Base-by-base conservation (phyloP, 805 yeast genomes). In the Teunomyces kruisii region DNA sequence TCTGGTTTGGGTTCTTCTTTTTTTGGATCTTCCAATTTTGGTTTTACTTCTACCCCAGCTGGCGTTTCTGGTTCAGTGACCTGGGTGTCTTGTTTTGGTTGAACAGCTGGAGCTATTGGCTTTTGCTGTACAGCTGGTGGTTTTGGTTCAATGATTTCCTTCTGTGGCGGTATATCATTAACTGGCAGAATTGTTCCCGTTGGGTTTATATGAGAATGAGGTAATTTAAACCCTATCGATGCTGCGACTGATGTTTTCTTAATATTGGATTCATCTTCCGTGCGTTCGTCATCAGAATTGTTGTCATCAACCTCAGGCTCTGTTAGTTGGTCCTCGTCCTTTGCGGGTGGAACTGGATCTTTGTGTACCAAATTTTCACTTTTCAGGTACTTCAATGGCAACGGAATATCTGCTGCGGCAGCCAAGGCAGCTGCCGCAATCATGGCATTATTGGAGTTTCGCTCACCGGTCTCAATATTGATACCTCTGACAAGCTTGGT, bases 401-500 rank as follows among this genome's bases (percentile, higher is more conserved):
- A 59, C 1, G 94, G 94, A 10, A 81, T 76, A 10, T 83, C 87
- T 2, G 91, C 91, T 0, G 92, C 94, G 0, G 87, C 88, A 3
- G 90, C 89, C 41, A 86, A 68, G 0, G 92, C 92, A 7, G 91
- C 92, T 1, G 94, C 94, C 0, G 92, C 94, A 7, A 86, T 84
- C 54, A 76, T 74, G 0, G 87, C 88, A 54, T 81, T 78, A 40
- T 65, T 66, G 27, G 55, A 62, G 42, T 61, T 67, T 36, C 72
- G 45, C 45, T 61, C 61, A 1, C 70, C 68, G 12, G 65, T 61
- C 47, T 59, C 61, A 24, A 61, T 55, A 47, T 64, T 65, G 39
- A 65, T 67, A 0, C 75, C 76, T 26, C 74, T 56, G 3, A 35
- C 38, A 35, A 35, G 38, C 10, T 35, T 35, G 7, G 38, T 16